Evolutionary conservation across 1,139 yeast species (phyloP), one percentile per base, ranked within the genome.

Genomic region (Wickerhamomyces sp.): DNA sequence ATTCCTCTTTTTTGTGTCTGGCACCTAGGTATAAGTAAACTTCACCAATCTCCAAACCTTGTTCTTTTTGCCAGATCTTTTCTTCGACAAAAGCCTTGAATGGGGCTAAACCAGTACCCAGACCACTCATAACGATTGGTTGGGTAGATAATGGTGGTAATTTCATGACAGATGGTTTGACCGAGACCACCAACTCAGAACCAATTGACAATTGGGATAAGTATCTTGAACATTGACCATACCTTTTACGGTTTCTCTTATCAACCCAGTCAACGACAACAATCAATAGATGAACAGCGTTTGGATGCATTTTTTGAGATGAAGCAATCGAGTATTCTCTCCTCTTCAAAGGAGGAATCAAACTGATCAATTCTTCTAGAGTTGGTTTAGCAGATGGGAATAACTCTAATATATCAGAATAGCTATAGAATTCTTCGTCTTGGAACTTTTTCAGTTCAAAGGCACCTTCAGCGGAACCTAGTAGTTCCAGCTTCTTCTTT

Each of bases 301-400:
- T 88, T 48, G 93, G 88, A 69, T 91, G 98, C 58, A 87, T 74
- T 64, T 77, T 87, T 69, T 93, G 99, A 33, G 98, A 91, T 2
- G 97, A 90, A 6, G 99, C 98, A 67, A 93, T 93, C n/a, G 98
- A 91, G 65, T 93, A 93, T 68, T 93, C 99, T 73, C 99, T 86
- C 73, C 99, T 84, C 75, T 93, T 93, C 65, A 91, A 76, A 30
- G 96, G 94, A 27, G 95, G 78, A 56, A 93, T 78, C 47, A 91
- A 69, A 57, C 77, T 76, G 34, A 84, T 79, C 59, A 93, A 76
- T 37, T 87, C 90, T 46, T 75, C 75, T 50, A 87, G 72, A n/a
- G 79, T 60, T 27, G 97, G 97, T 65, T 84, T 81, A 32, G 94
- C 96, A 45, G 94, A 83, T 55, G 79, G 73, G 75, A 87, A 93